Base-by-base conservation (phyloP, 352 stramenopile genomes). In the Globisporangium alternatum region DNA sequence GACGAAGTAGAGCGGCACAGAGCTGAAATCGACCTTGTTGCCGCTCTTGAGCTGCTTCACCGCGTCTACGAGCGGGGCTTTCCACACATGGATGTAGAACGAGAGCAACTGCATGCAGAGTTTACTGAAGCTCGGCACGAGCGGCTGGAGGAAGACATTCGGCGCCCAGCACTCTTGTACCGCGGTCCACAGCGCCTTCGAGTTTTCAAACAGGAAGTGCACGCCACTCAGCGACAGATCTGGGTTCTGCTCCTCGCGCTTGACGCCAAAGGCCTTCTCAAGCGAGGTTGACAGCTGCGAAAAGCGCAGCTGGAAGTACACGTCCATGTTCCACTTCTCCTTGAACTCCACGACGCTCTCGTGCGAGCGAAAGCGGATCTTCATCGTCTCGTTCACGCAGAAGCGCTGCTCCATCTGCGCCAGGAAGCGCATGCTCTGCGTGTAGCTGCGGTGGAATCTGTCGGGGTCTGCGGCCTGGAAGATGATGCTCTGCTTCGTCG, bases 271-370 rank as follows among this genome's bases (percentile, higher is more conserved):
- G 8, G 81, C 75, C 15, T 75, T 71, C 43, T 90, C 77, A 9
- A 95, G 53, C 7, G 61, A 68, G 4, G 74, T 62, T 35, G 81
- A 69, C 4, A 95, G 56, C 65, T 93, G 70, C 8, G 75, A 78
- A 37, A 74, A 78, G 43, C 83, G 81, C 56, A 94, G 68, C 62
- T 96, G 84, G 56, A 93, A 95, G 73, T 96, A 96, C 21, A 95
- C 81, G 45, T 93, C 86, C 61, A 93, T 77, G 59, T 96, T 94
- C 88, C 88, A 96, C 68, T 89, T 91, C 51, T 93, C 85, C 60
- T 88, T 90, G 68, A 96, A 96, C 39, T 89, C 75, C 4, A 89
- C 61, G 13, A 90, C 80, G 21, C 77, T 90, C 43, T 93, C 81
- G 37, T 93, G 83, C 5, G 68, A 72, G 19, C 82, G 77, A 41